Conservation (phyloP, 2,329 filamentous ascomycete species). For the Verticillium zaregamsianum region DNA sequence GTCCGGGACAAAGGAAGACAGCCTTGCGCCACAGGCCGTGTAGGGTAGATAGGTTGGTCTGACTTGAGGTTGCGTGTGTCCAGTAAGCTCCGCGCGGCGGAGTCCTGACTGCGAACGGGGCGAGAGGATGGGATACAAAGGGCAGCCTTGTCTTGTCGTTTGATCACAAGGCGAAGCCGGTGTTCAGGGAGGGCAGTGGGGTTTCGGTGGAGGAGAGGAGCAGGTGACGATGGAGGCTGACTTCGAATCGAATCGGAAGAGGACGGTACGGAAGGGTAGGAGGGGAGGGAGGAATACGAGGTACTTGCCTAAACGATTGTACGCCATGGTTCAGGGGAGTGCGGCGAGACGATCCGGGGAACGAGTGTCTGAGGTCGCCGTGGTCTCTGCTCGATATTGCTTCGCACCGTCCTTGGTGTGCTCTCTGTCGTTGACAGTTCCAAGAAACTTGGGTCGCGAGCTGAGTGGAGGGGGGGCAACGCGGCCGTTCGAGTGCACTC, state of each 20-base stretch:
- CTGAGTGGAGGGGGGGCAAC: not conserved
- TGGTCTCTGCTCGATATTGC: not conserved
- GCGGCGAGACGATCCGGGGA: conserved; percentile 8
- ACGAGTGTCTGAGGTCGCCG: conserved; percentile 12
- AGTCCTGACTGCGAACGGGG: conserved; percentile 2
- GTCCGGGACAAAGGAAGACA: not conserved
- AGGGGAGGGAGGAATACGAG: conserved; percentile 16
- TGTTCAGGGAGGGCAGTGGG: not conserved
- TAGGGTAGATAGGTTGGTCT: conserved; percentile 5
- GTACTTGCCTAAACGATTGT: conserved; percentile 68
- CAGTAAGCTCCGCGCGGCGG: conserved; percentile 8
- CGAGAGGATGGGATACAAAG: not conserved
- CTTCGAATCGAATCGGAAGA: conserved; percentile 4
- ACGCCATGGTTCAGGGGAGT: conserved; percentile 52
- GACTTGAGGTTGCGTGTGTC: not conserved
- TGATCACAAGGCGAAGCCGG: not conserved
- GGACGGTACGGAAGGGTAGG: not conserved
- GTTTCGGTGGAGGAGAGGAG: conserved; percentile 5
- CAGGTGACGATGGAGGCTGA: conserved; percentile 7
- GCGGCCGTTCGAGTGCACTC: not conserved
- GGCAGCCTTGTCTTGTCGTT: not conserved
- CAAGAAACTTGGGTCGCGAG: not conserved
- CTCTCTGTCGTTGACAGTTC: not conserved
- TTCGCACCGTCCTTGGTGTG: not conserved
- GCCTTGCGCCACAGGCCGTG: conserved; percentile 7